These are phyloP conservation scores for grape (Vitis vinifera) DNA, from an alignment of 164 flowering plant genomes.

Conservation along the genomic window ASM3070453v1 NC_081809.1:4053501-4054000, in stretches of 20 bases:
- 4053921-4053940: constrained; percentile 12
- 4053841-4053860: constrained; percentile 19
- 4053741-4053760: constrained; percentile 31
- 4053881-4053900: constrained; percentile 29
- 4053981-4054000: too few relatives aligned
- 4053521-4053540: constrained; percentile 40
- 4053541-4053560: constrained; percentile 46
- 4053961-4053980: not conserved
- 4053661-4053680: constrained; percentile 12
- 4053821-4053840: constrained; percentile 5
- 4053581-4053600: constrained; percentile 41
- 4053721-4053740: constrained; percentile 23
- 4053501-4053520: too few relatives aligned
- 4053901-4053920: constrained; percentile 39
- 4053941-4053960: too few relatives aligned
- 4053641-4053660: constrained; percentile 16
- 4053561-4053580: constrained; percentile 26
- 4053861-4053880: constrained; percentile 38
- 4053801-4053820: constrained; percentile 8
- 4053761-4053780: constrained; percentile 47
- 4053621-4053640: constrained; percentile 13
- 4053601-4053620: constrained; percentile 39
- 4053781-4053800: constrained; percentile 22
- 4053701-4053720: constrained; percentile 28
- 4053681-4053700: constrained; percentile 32